Conservation (phyloP, 164 flowering plant species). For the Piper betle region DNA sequence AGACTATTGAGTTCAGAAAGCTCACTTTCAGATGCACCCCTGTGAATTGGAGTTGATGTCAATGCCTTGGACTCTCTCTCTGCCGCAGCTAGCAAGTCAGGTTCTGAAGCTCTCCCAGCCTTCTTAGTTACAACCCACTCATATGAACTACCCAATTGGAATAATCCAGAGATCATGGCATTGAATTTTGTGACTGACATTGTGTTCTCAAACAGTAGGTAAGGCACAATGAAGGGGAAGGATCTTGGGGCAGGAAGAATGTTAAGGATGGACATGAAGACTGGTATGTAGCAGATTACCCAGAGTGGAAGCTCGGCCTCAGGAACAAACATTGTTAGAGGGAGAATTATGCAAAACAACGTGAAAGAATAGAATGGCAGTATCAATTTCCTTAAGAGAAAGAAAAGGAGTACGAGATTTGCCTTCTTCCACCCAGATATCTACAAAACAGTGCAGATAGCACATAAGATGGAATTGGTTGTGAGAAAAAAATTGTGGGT, state of each 20-base stretch:
- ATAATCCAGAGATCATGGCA: slow-evolving; percentile 92
- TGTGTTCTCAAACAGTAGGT: slow-evolving; percentile 93
- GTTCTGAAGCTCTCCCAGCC: slow-evolving; percentile 73
- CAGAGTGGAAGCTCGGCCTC: slow-evolving; percentile 90
- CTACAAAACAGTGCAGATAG: slow-evolving; percentile 33
- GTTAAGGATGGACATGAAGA: slow-evolving; percentile 87
- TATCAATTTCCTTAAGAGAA: slow-evolving; percentile 77
- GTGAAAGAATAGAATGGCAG: slow-evolving; percentile 95
- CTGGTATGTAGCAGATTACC: slow-evolving; percentile 94
- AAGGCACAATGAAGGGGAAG: slow-evolving; percentile 94
- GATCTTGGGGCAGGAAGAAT: slow-evolving; percentile 87
- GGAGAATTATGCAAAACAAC: slow-evolving; percentile 87
- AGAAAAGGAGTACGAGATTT: slow-evolving; percentile 81
- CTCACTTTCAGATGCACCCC: slow-evolving; percentile 62
- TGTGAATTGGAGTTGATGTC: slow-evolving; percentile 25
- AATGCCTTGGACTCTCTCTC: slow-evolving; percentile 46
- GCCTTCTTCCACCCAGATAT: slow-evolving; percentile 78
- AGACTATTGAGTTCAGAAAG: slow-evolving; percentile 38
- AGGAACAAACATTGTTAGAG: slow-evolving; percentile 93
- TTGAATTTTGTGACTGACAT: slow-evolving; percentile 98
- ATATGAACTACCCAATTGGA: slow-evolving; percentile 89
- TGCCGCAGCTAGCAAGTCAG: slow-evolving; percentile 47
- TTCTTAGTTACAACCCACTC: slow-evolving; percentile 90
- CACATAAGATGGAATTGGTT: neutral
- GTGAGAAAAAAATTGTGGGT: neutral